Evolutionary conservation across 768 basidiomycete species (phyloP).

Genomic region (Rhodotorula diobovata): DNA sequence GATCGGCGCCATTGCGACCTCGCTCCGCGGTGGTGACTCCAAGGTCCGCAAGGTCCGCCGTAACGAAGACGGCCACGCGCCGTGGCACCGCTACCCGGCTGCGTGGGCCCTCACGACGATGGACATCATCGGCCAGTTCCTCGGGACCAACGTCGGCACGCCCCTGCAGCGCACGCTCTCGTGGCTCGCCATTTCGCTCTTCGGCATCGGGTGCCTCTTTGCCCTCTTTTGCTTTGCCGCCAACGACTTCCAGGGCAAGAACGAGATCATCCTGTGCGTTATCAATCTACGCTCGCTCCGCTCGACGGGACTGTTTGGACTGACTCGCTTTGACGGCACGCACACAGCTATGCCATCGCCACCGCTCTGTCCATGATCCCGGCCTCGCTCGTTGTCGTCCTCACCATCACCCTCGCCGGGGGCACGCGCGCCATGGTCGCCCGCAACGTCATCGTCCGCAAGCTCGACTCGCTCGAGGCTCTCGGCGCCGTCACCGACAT

Average conservation of each 20-base stretch:
- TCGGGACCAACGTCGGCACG: conserved; percentile 46
- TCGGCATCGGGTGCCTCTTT: conserved; percentile 38
- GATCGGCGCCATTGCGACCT: conserved; percentile 49
- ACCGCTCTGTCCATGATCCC: conserved; percentile 39
- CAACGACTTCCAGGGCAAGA: conserved; percentile 31
- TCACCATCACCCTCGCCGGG: conserved; percentile 57
- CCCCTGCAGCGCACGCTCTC: conserved; percentile 41
- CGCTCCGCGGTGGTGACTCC: conserved; percentile 46
- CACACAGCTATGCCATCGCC: conserved; percentile 21
- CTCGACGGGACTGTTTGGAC: too few species aligned
- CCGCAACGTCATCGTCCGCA: conserved; percentile 50
- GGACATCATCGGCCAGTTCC: conserved; percentile 48
- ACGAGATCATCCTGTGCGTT: conserved; percentile 39
- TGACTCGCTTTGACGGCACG: too few species aligned
- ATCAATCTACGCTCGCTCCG: conserved; percentile 17
- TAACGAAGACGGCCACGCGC: conserved; percentile 43
- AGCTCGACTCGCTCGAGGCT: conserved; percentile 47
- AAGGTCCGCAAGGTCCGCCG: conserved; percentile 45
- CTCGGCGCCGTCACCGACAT: conserved; percentile 51
- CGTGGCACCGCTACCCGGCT: conserved; percentile 34
- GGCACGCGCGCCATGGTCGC: conserved; percentile 54
- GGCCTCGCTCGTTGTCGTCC: conserved; percentile 45
- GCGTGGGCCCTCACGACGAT: conserved; percentile 30
- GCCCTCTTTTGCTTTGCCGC: conserved; percentile 42
- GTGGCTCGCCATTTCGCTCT: conserved; percentile 41